Evolutionary conservation across 352 stramenopile species (phyloP).

Genomic region (Proteromonas lacertae): DNA sequence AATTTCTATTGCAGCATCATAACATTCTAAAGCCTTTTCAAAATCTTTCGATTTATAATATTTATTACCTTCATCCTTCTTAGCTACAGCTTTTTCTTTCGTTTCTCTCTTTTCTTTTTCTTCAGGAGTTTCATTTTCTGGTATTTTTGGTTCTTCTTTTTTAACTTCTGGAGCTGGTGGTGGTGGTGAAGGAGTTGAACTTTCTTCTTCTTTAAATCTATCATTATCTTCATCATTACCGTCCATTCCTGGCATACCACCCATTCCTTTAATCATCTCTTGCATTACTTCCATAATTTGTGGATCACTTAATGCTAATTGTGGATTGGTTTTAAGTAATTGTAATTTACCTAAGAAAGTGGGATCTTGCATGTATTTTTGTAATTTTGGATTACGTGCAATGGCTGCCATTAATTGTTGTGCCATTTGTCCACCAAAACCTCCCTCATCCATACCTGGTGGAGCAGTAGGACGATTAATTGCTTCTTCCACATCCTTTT

Average conservation of each 20-base stretch:
- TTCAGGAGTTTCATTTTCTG: conserved; percentile 44
- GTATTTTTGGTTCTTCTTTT: conserved; percentile 22
- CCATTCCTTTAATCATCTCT: conserved; percentile 24
- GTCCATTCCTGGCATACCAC: too few species aligned
- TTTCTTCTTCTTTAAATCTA: conserved; percentile 11
- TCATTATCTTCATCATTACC: conserved; percentile 25
- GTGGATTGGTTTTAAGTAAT: conserved; percentile 26
- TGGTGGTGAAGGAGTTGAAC: conserved; percentile 19
- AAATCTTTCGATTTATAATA: conserved; percentile 93
- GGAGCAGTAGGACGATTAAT: conserved; percentile 21
- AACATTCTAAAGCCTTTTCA: conserved; percentile 49
- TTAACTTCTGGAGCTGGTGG: neutral
- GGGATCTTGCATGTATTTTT: conserved; percentile 26
- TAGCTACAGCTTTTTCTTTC: conserved; percentile 31
- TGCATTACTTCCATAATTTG: conserved; percentile 31
- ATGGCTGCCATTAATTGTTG: conserved; percentile 74
- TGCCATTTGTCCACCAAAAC: conserved; percentile 40
- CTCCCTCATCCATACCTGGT: too few species aligned
- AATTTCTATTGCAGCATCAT: conserved; percentile 71
- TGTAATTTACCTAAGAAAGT: conserved; percentile 47
- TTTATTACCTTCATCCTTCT: conserved; percentile 69
- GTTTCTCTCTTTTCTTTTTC: conserved; percentile 16
- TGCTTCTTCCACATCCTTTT: conserved; percentile 63
- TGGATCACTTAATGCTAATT: conserved; percentile 21
- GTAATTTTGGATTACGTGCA: conserved; percentile 32